Percentiles rank a stretch among this genome's conserved stretches.
These are phyloP conservation scores for Mytilinidion resinicola DNA, from an alignment of 495 filamentous ascomycete species.

Conservation along the genomic window DNA sequence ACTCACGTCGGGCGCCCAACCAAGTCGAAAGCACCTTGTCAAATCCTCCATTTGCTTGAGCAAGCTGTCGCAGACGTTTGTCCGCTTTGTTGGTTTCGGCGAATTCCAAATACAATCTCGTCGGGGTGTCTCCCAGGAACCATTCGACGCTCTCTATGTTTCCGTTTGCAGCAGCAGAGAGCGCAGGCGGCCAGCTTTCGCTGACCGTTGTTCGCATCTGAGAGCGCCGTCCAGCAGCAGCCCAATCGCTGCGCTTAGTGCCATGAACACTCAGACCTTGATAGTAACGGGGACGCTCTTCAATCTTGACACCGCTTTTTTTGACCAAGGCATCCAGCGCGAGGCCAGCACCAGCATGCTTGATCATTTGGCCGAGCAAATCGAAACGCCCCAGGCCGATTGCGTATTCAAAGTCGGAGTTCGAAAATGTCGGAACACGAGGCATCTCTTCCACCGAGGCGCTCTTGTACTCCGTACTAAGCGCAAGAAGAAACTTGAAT, in stretches of 20 bases:
- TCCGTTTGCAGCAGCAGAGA: constrained; percentile 51
- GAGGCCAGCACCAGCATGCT: constrained; percentile 53
- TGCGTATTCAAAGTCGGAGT: constrained; percentile 35
- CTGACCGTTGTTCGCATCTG: background rate
- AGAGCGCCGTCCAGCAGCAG: constrained; percentile 45
- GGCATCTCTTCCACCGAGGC: constrained; percentile 12
- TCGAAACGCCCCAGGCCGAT: constrained; percentile 41
- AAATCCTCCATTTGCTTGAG: constrained; percentile 48
- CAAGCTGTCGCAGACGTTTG: constrained; percentile 49
- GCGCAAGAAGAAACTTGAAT: constrained; percentile 43
- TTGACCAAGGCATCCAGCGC: constrained; percentile 57
- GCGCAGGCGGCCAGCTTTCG: constrained; percentile 44
- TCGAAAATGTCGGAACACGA: constrained; percentile 22
- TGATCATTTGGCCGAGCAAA: constrained; percentile 47
- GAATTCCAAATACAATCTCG: constrained; percentile 57
- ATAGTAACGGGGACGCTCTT: constrained; percentile 60
- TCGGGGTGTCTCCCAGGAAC: constrained; percentile 60
- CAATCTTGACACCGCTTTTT: constrained; percentile 50
- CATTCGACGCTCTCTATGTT: constrained; percentile 59
- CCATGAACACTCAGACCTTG: constrained; percentile 67
- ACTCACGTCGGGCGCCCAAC: constrained; percentile 49
- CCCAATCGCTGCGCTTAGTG: constrained; percentile 61
- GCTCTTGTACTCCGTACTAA: constrained; percentile 22
- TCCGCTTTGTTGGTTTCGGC: constrained; percentile 51
- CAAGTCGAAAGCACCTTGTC: constrained; percentile 54